Base-by-base conservation (phyloP, 2,329 filamentous ascomycete species). In the Xylaria sp. region DNA sequence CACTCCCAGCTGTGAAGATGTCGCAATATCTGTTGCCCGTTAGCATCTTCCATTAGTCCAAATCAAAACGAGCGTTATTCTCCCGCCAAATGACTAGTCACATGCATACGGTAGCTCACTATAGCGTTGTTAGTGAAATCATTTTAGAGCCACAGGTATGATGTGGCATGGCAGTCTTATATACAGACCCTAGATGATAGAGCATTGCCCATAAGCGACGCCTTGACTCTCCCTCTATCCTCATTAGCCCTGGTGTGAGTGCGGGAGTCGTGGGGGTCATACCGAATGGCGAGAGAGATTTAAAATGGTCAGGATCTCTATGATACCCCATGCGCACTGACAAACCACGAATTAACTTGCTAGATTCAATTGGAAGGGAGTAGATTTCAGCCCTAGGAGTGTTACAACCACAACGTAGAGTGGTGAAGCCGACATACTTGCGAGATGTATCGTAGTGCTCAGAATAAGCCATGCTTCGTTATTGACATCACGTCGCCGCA, bases 1-100 rank as follows among this genome's bases (percentile, higher is more conserved):
- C 47, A 84, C 74, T 11, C 83, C 83, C 25, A 84, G 74, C 51
- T 82, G 80, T 27, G 79, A 79, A 0, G 81, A 81, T 3, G 81
- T 75, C 3, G 79, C 67, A 3, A 81, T 73, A 63, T 85, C 82
- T 70, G 45, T 62, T 15, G 10, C 31, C 9, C 33, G 13, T 65
- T 55, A 65, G 58, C 27, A 31, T 45, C 20, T 49, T 29, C n/a
- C 25, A 22, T 47, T 45, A 22, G 11, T 7, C 10, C n/a, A 42
- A 11, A 42, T 7, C 11, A 6, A 47, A 13, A 13, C n/a, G n/a
- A n/a, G n/a, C n/a, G n/a, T 7, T 15, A 29, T 7, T 55, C 2
- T 29, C 25, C 38, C 33, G 29, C 20, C 15, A n/a, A 47, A 10
- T 3, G 15, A 39, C 20, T 5, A 29, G 31, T 17, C 6, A 27